Evolutionary conservation across 345 rosid species (phyloP).

Genomic region (Ailanthus altissimus): DNA sequence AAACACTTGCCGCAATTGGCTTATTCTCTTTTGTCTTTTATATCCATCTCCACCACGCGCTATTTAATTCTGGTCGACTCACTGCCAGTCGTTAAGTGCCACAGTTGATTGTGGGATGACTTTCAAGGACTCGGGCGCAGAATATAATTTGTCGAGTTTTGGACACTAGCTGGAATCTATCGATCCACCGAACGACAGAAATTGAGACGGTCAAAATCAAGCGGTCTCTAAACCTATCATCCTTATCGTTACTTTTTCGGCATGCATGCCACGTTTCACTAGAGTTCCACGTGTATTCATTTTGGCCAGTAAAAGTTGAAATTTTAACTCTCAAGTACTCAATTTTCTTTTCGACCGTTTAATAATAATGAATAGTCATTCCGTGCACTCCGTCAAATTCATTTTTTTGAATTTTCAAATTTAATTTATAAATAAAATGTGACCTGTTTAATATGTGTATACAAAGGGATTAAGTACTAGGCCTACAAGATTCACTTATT

Average conservation of each 20-base stretch:
- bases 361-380: too few species aligned
- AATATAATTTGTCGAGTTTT: background rate
- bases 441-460: too few species aligned
- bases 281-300: background rate
- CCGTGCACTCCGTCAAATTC: too few species aligned
- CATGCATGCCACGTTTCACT: slow-evolving; percentile 26
- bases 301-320: background rate
- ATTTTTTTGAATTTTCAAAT: too few species aligned
- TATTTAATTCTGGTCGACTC: background rate
- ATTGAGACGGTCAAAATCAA: slow-evolving; percentile 8
- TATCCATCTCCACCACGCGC: too few species aligned
- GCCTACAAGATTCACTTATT: too few species aligned
- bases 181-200: background rate
- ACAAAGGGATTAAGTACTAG: too few species aligned
- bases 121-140: background rate
- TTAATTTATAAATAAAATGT: too few species aligned
- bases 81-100: background rate
- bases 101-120: background rate
- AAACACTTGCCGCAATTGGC: background rate
- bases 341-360: background rate
- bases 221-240: slow-evolving; percentile 12
- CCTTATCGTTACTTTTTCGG: background rate
- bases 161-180: background rate
- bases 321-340: background rate
- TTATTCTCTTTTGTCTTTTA: background rate